phyloP scores from a whole-genome alignment of 495 filamentous ascomycete genomes.

The Durotheca rogersii region DNA sequence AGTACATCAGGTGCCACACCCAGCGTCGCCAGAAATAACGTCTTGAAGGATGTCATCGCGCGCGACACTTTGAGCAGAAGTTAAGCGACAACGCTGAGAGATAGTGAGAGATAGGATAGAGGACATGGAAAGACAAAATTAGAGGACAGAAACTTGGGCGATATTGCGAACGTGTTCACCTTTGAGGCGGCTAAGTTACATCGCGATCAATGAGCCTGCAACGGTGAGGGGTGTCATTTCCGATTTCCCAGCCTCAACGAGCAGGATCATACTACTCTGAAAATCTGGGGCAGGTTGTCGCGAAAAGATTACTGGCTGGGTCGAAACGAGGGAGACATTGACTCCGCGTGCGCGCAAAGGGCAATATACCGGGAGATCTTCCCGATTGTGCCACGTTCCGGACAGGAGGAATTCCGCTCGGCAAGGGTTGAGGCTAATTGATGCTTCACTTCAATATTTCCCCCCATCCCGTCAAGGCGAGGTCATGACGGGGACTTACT shows the following conservation, averaged over 20 bases:
- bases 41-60: slow-evolving; percentile 33
- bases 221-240: slow-evolving; percentile 4
- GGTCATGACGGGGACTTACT: slow-evolving; percentile 9
- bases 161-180: slow-evolving; percentile 15
- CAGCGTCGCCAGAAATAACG: slow-evolving; percentile 32
- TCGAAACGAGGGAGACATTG: slow-evolving; percentile 10
- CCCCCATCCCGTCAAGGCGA: slow-evolving; percentile 17
- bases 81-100: slow-evolving; percentile 3
- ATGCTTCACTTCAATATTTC: slow-evolving; percentile 9
- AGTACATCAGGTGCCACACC: slow-evolving; percentile 34
- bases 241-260: slow-evolving; percentile 21
- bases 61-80: slow-evolving; percentile 8
- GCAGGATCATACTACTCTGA: slow-evolving; percentile 8
- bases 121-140: slow-evolving; percentile 1
- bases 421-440: slow-evolving; percentile 34
- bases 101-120: slow-evolving; percentile 9
- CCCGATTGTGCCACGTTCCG: slow-evolving; percentile 32
- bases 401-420: slow-evolving; percentile 28
- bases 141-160: background rate
- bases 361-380: slow-evolving; percentile 33
- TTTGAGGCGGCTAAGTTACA: slow-evolving; percentile 20
- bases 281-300: slow-evolving; percentile 15
- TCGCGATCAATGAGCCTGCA: slow-evolving; percentile 12
- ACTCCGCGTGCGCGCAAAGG: slow-evolving; percentile 37
- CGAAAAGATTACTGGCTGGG: slow-evolving; percentile 27